Base-by-base conservation (phyloP, 495 filamentous ascomycete species). In the Penicillium antarcticum region DNA sequence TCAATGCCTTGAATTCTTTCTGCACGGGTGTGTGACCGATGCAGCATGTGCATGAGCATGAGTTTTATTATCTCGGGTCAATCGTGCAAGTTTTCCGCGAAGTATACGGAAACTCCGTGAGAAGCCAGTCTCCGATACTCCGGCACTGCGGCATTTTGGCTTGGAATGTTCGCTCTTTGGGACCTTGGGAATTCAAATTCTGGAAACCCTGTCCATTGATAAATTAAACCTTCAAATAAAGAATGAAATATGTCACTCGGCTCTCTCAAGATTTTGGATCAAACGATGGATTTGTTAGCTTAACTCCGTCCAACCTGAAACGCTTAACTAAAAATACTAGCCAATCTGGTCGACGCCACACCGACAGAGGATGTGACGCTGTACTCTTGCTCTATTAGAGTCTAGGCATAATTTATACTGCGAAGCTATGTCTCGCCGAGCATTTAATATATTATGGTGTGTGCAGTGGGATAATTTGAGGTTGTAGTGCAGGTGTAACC, bases 281-380 rank as follows among this genome's bases (percentile, higher is more conserved):
- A 11, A 10, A 42, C 40, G 44, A 47, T 36, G 23, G 13, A 23
- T 48, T 48, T 39, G 34, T 40, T 19, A 39, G 45, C 24, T 38
- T 10, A 16, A 41, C 21, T 24, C 38, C 7, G 12, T 17, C 19
- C 13, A 35, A 35, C 19, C 9, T 49, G 37, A 42, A 49, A 42
- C 47, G 37, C 19, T 24, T 18, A 17, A 29, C 47, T 35, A 49
- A 49, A 49, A 42, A 42, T 49, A 49, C 10, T 9, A 1, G 17
- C 37, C 3, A 48, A 41, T 48, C 3, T 23, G 12, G 24, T 6
- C 24, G 35, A 14, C 37, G 29, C 24, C 17, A 31, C 36, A 39
- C n/a, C 7, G 34, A 39, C n/a, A 5, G 34, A 7, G 16, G 32
- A 42, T 49, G 17, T 29, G 23, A 49, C 46, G 17, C 26, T 32